Conservation (phyloP, 2,329 filamentous ascomycete species). For the Parasarocladium wereldwijsianum region DNA sequence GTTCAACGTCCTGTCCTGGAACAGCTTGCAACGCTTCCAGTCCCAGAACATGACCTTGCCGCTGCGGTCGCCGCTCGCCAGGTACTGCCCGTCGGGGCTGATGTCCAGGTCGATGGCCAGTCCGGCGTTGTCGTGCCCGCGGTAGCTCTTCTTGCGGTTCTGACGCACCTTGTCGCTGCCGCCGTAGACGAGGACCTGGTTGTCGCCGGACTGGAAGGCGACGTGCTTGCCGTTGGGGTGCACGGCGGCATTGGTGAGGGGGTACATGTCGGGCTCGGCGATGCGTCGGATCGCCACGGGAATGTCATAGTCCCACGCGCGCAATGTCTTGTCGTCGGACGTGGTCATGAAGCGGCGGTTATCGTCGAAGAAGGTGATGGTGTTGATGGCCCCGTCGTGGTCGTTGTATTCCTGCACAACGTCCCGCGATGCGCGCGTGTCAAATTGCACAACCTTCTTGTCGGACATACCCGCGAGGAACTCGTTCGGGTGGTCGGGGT, state of each 20-base stretch:
- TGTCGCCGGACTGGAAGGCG: conserved; percentile 84
- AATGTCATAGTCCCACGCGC: conserved; percentile 97
- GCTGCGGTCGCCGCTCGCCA: conserved; percentile 72
- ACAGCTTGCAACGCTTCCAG: conserved; percentile 99
- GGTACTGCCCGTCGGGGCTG: conserved; percentile 81
- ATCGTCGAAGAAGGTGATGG: conserved; percentile 89
- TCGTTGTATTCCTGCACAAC: conserved; percentile 97
- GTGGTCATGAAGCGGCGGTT: conserved; percentile 95
- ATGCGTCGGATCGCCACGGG: conserved; percentile 98
- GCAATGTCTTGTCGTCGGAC: conserved; percentile 88
- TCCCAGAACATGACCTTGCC: conserved; percentile 96
- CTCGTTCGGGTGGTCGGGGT: conserved; percentile 61
- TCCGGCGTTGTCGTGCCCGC: conserved; percentile 90
- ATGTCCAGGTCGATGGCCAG: conserved; percentile 83
- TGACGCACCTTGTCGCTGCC: conserved; percentile 92
- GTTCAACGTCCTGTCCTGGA: conserved; percentile 86
- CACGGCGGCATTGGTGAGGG: conserved; percentile 69
- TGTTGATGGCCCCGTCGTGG: conserved; percentile 94
- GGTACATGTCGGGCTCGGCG: conserved; percentile 95
- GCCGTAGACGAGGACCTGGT: conserved; percentile 92
- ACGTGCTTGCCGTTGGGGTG: conserved; percentile 92
- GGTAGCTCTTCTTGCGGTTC: conserved; percentile 92
- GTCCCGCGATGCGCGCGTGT: conserved; percentile 62
- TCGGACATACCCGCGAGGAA: conserved; percentile 96
- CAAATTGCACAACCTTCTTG: conserved; percentile 98